phyloP scores from a whole-genome alignment of 306 rosid genomes.

The Trichosanthes truncata region DNA sequence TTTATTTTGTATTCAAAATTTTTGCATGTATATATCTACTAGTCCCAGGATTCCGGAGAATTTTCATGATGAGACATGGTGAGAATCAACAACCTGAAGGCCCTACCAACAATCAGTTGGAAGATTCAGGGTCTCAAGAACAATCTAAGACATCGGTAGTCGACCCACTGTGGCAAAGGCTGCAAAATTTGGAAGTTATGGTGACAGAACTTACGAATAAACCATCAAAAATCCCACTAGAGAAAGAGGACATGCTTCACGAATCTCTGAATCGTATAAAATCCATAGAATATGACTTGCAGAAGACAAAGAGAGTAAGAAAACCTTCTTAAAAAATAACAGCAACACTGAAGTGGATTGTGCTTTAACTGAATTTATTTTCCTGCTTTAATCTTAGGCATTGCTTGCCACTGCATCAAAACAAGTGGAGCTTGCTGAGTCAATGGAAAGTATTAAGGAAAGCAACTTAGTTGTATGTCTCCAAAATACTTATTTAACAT shows the following conservation, averaged over 20 bases:
- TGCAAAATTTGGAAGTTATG: constrained; percentile 65
- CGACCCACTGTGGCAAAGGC: constrained; percentile 68
- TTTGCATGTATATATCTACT: constrained; percentile 45
- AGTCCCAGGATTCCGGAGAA: constrained; percentile 34
- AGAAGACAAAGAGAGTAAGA: constrained; percentile 79
- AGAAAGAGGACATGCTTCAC: constrained; percentile 78
- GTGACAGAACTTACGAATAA: constrained; percentile 64
- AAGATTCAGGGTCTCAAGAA: constrained; percentile 38
- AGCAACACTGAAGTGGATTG: constrained; percentile 10
- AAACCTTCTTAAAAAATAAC: constrained; percentile 15
- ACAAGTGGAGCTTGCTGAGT: constrained; percentile 91
- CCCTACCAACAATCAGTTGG: constrained; percentile 17
- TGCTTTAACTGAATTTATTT: constrained; percentile 7
- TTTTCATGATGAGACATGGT: constrained; percentile 19
- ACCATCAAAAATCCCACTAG: constrained; percentile 78
- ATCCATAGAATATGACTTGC: constrained; percentile 79
- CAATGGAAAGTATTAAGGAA: constrained; percentile 60
- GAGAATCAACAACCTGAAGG: constrained; percentile 21
- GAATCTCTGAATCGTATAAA: constrained; percentile 91
- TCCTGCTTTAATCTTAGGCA: constrained; percentile 44
- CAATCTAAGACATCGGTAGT: constrained; percentile 28
- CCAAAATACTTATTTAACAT: not conserved
- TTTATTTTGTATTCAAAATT: constrained; percentile 38
- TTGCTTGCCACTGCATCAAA: constrained; percentile 79
- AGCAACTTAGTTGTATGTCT: constrained; percentile 45